phyloP scores from a whole-genome alignment of 2,329 filamentous ascomycete species.

The Hypoxylon sp. region DNA sequence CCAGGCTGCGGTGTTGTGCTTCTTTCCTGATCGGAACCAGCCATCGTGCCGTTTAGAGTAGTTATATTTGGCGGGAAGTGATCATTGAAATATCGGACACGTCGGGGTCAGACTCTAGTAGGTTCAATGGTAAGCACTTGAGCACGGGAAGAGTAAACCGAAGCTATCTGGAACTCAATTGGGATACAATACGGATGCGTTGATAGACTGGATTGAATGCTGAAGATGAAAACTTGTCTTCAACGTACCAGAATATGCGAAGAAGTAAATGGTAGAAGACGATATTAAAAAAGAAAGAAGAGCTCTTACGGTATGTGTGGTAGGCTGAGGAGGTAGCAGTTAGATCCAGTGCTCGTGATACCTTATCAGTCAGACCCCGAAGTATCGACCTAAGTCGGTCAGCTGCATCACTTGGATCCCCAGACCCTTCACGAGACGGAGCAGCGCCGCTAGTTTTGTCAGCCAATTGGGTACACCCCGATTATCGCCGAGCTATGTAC shows the following conservation, averaged over 20 bases:
- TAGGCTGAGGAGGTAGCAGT: conserved; percentile 6
- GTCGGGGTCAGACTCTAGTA: conserved; percentile 20
- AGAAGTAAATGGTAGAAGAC: conserved; percentile 10
- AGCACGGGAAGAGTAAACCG: conserved; percentile 7
- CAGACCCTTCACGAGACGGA: conserved; percentile 30
- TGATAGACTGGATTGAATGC: neutral
- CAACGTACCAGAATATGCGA: conserved; percentile 27
- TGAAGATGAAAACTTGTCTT: conserved; percentile 12
- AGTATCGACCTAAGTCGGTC: conserved; percentile 38
- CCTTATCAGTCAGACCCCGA: conserved; percentile 42
- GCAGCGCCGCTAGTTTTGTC: conserved; percentile 17
- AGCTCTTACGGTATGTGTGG: neutral
- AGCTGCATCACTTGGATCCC: conserved; percentile 39
- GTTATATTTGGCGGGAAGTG: conserved; percentile 12
- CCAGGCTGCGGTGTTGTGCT: conserved; percentile 56
- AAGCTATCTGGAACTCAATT: conserved; percentile 34
- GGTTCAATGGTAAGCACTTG: conserved; percentile 15
- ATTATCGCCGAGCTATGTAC: conserved; percentile 32
- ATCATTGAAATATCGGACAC: conserved; percentile 32
- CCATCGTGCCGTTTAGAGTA: conserved; percentile 47
- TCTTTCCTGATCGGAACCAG: conserved; percentile 57
- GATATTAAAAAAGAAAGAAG: conserved; percentile 20
- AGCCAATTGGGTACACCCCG: conserved; percentile 36
- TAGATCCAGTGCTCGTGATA: conserved; percentile 33
- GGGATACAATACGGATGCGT: neutral